Evolutionary conservation across 1,284 basidiomycete species (phyloP).

Genomic region (Naganishia cerealis): DNA sequence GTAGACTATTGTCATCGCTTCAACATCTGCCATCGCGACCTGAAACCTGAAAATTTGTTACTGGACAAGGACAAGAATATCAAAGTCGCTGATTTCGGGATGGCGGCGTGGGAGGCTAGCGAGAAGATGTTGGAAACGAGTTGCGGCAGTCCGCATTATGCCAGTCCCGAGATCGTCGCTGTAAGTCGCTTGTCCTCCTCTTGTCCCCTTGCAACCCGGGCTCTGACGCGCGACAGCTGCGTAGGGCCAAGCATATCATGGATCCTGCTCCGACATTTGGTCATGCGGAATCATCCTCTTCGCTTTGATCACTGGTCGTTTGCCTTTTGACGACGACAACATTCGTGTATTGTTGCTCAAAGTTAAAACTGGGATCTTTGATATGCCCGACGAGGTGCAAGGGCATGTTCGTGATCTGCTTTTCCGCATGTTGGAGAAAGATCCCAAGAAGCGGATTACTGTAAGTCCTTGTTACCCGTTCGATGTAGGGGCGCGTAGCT

Average conservation of each 20-base stretch:
- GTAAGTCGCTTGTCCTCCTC: conserved; percentile 65
- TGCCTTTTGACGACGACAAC: conserved; percentile 86
- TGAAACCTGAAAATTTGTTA: conserved; percentile 92
- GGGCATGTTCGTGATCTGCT: conserved; percentile 78
- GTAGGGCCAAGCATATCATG: conserved; percentile 81
- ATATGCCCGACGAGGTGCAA: conserved; percentile 79
- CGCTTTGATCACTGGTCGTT: conserved; percentile 80
- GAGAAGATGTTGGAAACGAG: conserved; percentile 80
- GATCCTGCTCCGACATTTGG: conserved; percentile 91
- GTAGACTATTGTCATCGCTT: conserved; percentile 95
- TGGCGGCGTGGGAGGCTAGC: conserved; percentile 80
- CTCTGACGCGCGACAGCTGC: conserved; percentile 42
- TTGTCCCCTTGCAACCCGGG: background rate
- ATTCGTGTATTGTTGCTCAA: conserved; percentile 75
- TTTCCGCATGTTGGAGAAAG: conserved; percentile 79
- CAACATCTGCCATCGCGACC: conserved; percentile 92
- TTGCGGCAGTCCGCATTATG: conserved; percentile 97
- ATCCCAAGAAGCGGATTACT: conserved; percentile 78
- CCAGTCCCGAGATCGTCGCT: conserved; percentile 95
- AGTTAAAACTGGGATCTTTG: conserved; percentile 77
- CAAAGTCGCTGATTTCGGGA: conserved; percentile 96
- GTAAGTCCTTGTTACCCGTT: conserved; percentile 57
- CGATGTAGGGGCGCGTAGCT: background rate
- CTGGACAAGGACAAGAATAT: conserved; percentile 78
- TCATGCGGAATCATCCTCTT: conserved; percentile 96